Evolutionary conservation across 1,284 basidiomycete species (phyloP), one percentile per base, ranked within the genome.

Genomic region (Ustilago cynodontis): DNA sequence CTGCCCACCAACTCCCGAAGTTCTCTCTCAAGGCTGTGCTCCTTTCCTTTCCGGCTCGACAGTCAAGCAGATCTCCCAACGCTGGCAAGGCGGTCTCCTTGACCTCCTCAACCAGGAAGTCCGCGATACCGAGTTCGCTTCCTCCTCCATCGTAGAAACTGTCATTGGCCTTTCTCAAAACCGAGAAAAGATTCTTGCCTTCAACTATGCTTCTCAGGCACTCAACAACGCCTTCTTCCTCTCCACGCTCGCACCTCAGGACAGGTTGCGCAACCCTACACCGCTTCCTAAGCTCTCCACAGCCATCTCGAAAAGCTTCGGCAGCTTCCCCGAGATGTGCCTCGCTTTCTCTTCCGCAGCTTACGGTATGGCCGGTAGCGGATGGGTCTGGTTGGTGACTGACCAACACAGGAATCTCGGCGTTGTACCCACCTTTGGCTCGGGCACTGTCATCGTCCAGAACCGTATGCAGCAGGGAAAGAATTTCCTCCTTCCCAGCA

Each of bases 161-260:
- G 90, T 95, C 41, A 90, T 94, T 39, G 89, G 89, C 57, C 90
- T 93, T 5, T 90, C 94, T 1, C 85, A 87, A 33, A 88, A 91
- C 59, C 90, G 90, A 45, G 88, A 89, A 39, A 88, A 90, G 70
- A 89, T 91, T 3, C 87, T 95, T 53, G 91, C 91, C 39, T 98
- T 95, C 88, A 97, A 94, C 87, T 94, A 95, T 83, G 94, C 95
- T 2, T 93, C 92, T 72, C 90, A 94, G 59, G 94, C 96, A 13
- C 88, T 98, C 74, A 99, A 99, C 88, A 98, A 98, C 86, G 92
- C 91, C 82, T 99, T 94, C 89, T 99, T 98, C 89, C 89, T 99
- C 29, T 90, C 93, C 80, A 89, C 89, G 64, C 88, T 99, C 33
- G 67, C 66, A 41, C 75, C 75, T 13, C 75, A 77, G 49, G 64